Base-by-base conservation (phyloP, 768 basidiomycete genomes). In the Lactifluus hygrophoroides region DNA sequence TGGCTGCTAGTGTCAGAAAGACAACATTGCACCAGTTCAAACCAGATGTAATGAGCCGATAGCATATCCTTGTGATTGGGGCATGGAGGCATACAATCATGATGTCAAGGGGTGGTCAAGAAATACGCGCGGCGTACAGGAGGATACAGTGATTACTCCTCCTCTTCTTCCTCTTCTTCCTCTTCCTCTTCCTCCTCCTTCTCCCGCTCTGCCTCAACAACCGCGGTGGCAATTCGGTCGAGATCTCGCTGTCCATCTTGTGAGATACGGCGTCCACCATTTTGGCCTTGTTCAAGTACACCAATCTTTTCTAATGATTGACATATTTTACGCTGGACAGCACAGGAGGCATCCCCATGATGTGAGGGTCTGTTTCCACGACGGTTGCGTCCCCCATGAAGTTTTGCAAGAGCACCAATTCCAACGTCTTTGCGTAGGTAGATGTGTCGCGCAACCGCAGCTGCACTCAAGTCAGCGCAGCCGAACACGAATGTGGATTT, bases 291-390 rank as follows among this genome's bases (percentile, higher is more conserved):
- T 78, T 98, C 96, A 68, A 98, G 80, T 58, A 98, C 96, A 69
- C 94, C 94, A 69, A 99, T 97, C 82, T 95, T 96, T 82, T 97
- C 95, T 66, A 98, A 79, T 46, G 93, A 85, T 77, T 99, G 95
- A 77, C 94, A 93, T 66, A 97, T 77, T 76, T 90, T 94, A 71
- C 94, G 88, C 75, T 97, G 93, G 51, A 97, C 90, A 57, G 86
- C 86, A 55, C 86, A 80, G 43, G 94, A 93, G 25, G 85, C 81
- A 70, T 88, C 80, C 56, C 81, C 85, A 77, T 97, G 95, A 79
- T 95, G 94, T 63, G 91, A 92, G 49, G 95, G 94, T 66, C 96
- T 88, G 83, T 93, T 91, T 51, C 96, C 96, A 61, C 96, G 90
- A 69, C 92, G 82, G 78, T 94, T 93, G 71, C 90, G 86, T 64